Base-by-base conservation (phyloP, 2,329 filamentous ascomycete genomes). In the Arthrobotrys conoides region DNA sequence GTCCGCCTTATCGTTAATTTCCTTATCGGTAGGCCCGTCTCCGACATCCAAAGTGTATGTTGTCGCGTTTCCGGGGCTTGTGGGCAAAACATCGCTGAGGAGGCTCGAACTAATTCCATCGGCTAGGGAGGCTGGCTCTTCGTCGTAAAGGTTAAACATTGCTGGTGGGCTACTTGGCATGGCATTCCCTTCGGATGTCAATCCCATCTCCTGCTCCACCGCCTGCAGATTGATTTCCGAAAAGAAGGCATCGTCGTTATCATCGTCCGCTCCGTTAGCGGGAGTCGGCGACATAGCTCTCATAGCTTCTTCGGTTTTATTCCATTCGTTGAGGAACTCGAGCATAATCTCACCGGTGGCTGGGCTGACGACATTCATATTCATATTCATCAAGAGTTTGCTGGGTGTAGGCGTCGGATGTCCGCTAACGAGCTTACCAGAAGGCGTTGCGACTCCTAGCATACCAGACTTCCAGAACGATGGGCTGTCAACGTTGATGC, bases 191-290 rank as follows among this genome's bases (percentile, higher is more conserved):
- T 77, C 70, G 24, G 79, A 80, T 48, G 75, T 76, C 30, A 75
- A 51, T 63, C 78, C 55, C 76, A 80, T 76, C 33, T 71, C 64
- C 46, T 66, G 46, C 20, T 73, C 76, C 0, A 70, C 38, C 2
- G 57, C 55, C 10, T 79, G 59, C 20, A 79, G 14, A 20, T 79
- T 79, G 88, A 33, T 86, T 87, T 80, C 86, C 84, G n/a, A 88
- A 89, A 80, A 88, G 87, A n/a, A 86, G 86, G 44, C 88, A 89
- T 36, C 83, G 83, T 82, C 84, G 82, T 81, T 85, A 83, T 82
- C 84, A 84, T 80, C 85, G 82, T 81, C 81, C 82, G 82, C 33
- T 81, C 80, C 61, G 5, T 46, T 83, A 80, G 33, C 82, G 38
- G 51, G 81, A 76, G 64, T 83, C 82, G 48, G 80, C 46, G 36